Evolutionary conservation across 2,329 filamentous ascomycete species (phyloP), one percentile per base, ranked within the genome.

Genomic region (Gnomoniopsis sp.): DNA sequence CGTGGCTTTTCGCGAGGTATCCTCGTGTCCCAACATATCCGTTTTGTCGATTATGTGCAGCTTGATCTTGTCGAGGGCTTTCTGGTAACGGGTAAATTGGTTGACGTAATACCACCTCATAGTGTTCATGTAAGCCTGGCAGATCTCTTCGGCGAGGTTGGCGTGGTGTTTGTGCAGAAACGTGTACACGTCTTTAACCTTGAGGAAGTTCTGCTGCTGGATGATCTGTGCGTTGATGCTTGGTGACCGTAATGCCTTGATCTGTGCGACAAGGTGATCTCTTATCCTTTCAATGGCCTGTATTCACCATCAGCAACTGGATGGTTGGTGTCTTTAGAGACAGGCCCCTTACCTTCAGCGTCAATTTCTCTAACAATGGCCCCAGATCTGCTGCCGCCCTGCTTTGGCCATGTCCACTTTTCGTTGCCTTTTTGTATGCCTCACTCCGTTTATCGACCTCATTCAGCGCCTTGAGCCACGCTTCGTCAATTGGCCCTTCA

Each of bases 21-120:
- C 86, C 60, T 97, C 93, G 61, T 90, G 85, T 15, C 90, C 92
- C 3, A 99, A 78, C 0, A 91, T 83, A 68, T 97, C 92, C 64
- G 88, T 87, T 69, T 88, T 92, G 68, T 97, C 93, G 59, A 96
- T 80, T 4, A 81, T 73, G 68, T 97, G 92, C 2, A 98, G 73
- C 68, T 90, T 93, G 61, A 99, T 81, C 71, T 91, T 96, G 57
- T 89, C 88, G 6, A 99, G 79, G 0, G 95, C 88, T 66, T 88
- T 87, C 63, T 89, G 86, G 72, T 99, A 99, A 36, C 93, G 87
- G 3, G 85, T 87, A 70, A 99, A 99, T 71, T 97, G 91, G 64
- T 89, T 95, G 55, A 89, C 76, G 70, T 98, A 98, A 70, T 99
- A 99, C 95, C 95, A 99, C 55, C 92, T 86, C 91, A 99, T 99